Base-by-base conservation (phyloP, 192 early-diverging fungal genomes). In the Pecoramyces ruminantium region DNA sequence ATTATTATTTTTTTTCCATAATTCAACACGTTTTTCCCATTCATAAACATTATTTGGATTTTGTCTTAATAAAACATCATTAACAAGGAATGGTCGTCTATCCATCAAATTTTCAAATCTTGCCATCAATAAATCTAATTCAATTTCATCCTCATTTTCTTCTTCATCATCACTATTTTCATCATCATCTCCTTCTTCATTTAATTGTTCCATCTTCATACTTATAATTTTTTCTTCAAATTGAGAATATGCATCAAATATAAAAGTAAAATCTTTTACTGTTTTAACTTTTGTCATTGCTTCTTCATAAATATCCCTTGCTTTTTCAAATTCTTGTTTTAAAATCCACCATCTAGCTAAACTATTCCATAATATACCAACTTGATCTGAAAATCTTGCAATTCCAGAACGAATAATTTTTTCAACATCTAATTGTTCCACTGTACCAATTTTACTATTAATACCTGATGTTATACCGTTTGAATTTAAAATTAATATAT, bases 201-300 rank as follows among this genome's bases (percentile, higher is more conserved):
- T 91, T 29, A 92, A 87, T 21, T 84, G 84, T 82, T 93, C 92
- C 92, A 98, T 93, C 29, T 89, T 91, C 15, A 87, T 86, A 13
- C 90, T 86, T 34, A 98, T 91, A 39, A 94, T 88, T 18, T 87
- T 86, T 83, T 97, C 96, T 81, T 96, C 95, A 81, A 97, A 93
- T 79, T 96, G 92, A 16, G 95, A 94, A 83, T 98, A 99, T 2
- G 96, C 93, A 82, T 99, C 96, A 88, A 99, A 99, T 81, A 99
- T 92, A 81, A 94, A 89, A 0, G 95, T 92, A 81, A 99, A 99
- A 83, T 98, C 97, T 15, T 93, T 89, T 40, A 98, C 93, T 0
- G 92, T 97, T 81, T 84, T 87, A 2, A 97, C 97, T 0, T 85
- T 87, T 1, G 83, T 85, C 80, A 98, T 85, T 0, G 93, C 97